Evolutionary conservation across 306 rosid species (phyloP).

Genomic region (Citrullus amarus): DNA sequence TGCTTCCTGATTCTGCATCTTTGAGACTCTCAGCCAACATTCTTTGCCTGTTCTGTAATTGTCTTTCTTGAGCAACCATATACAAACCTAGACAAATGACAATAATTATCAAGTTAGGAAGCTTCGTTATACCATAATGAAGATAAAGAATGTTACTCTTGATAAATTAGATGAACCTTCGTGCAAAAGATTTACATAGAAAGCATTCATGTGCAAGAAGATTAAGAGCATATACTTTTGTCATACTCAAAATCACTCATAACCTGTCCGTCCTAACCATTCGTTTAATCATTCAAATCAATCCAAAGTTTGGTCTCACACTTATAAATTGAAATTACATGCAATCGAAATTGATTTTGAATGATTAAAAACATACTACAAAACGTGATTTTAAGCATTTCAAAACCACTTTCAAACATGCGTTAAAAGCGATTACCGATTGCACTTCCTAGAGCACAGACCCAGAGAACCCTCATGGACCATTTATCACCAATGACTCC

Average conservation of each 20-base stretch:
- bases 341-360: background rate
- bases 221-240: too few relatives aligned
- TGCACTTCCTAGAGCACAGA: slow-evolving; percentile 11
- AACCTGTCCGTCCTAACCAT: background rate
- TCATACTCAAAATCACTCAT: too few relatives aligned
- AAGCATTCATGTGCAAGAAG: background rate
- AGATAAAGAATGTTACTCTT: background rate
- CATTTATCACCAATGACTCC: slow-evolving; percentile 15
- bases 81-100: slow-evolving; percentile 3
- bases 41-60: slow-evolving; percentile 9
- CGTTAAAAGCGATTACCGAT: background rate
- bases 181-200: background rate
- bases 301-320: background rate
- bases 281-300: background rate
- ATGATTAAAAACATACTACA: background rate
- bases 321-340: background rate
- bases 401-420: background rate
- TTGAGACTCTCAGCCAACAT: slow-evolving; percentile 12
- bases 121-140: background rate
- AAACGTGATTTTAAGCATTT: too few relatives aligned
- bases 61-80: slow-evolving; percentile 15
- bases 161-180: background rate
- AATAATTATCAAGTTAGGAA: background rate
- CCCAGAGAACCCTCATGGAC: slow-evolving; percentile 14
- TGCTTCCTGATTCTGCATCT: background rate